A percentile compares a stretch with the other conserved stretches of the same genome.
Conservation (phyloP, 2,329 filamentous ascomycete species). For the Ophiocordyceps camponoti-floridani region DNA sequence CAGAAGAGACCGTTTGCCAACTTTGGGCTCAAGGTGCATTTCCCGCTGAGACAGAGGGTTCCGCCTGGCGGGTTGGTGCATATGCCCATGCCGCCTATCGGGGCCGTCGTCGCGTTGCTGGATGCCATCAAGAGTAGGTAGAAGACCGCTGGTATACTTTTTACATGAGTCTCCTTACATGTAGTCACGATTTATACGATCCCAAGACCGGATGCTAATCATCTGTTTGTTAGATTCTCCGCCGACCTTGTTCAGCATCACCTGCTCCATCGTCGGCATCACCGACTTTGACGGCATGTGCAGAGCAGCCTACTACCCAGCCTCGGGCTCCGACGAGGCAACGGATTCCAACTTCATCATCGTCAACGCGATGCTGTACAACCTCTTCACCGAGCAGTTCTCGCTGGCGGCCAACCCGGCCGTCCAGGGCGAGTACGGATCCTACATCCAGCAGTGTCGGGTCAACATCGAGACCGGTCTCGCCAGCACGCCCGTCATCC, state of each 20-base stretch:
- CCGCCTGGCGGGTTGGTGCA: background rate
- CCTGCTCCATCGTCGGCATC: background rate
- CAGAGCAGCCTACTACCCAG: background rate
- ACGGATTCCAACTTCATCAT: background rate
- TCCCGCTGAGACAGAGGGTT: background rate
- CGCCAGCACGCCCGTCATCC: slow-evolving; percentile 33
- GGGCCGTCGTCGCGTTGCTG: background rate
- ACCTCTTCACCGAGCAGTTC: background rate
- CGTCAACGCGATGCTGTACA: background rate
- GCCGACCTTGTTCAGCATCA: background rate
- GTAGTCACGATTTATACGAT: no score
- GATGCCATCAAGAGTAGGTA: background rate
- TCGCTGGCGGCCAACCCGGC: background rate
- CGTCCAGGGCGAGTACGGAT: background rate
- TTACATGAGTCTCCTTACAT: background rate
- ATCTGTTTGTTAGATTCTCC: background rate
- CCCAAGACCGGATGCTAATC: no score
- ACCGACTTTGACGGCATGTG: background rate
- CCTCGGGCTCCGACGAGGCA: background rate
- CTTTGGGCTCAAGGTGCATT: background rate
- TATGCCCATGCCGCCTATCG: background rate
- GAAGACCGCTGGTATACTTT: background rate
- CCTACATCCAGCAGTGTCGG: slow-evolving; percentile 15
- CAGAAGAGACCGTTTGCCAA: background rate
- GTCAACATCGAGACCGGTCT: slow-evolving; percentile 31